A percentile compares a stretch with the other conserved stretches of the same genome.
phyloP scores from a whole-genome alignment of 148 eudicot species.

The Gaultheria prostrata region DNA sequence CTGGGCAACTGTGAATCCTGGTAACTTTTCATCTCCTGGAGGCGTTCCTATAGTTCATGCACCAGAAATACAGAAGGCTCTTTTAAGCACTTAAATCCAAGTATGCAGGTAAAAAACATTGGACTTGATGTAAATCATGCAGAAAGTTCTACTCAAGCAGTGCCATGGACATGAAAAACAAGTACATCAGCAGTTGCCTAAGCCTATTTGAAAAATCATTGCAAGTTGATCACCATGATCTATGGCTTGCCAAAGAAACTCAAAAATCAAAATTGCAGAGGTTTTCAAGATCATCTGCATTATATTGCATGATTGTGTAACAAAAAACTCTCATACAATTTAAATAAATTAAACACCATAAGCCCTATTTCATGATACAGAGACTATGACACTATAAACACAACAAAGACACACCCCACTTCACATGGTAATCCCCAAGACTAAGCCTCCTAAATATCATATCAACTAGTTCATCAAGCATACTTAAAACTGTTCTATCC shows the following conservation, averaged over 20 bases:
- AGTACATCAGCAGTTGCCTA: neutral
- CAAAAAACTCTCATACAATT: neutral
- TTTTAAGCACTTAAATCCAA: neutral
- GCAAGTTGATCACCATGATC: neutral
- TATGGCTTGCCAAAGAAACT: neutral
- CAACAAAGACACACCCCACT: neutral
- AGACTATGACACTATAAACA: neutral
- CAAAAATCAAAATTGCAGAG: neutral
- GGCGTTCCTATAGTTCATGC: neutral
- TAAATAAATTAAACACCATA: neutral
- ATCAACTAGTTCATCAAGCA: neutral
- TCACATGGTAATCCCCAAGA: neutral
- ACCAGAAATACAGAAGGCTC: neutral
- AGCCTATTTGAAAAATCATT: neutral
- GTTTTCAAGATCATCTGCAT: neutral
- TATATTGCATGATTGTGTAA: neutral
- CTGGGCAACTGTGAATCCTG: neutral
- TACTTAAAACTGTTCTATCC: constrained; percentile 19
- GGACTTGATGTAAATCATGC: neutral
- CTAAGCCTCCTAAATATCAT: neutral
- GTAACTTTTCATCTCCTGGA: neutral
- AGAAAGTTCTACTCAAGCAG: neutral
- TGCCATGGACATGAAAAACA: neutral
- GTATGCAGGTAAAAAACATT: neutral
- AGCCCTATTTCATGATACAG: neutral